phyloP scores from a whole-genome alignment of 148 eudicot species.

The Fagopyrum homotropicum region DNA sequence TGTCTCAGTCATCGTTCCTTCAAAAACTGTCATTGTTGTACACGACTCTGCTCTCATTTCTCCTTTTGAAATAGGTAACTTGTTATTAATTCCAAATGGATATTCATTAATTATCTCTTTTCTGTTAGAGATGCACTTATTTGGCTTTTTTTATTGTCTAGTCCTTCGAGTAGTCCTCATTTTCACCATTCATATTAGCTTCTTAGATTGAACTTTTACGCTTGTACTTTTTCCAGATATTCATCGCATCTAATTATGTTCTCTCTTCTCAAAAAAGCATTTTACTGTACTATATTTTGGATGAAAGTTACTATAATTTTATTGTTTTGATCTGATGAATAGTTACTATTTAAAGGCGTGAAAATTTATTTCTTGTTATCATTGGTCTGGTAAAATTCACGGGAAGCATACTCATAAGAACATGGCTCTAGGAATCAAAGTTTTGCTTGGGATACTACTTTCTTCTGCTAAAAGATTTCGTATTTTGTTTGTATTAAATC shows the following conservation, averaged over 20 bases:
- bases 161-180: not conserved
- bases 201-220: not conserved
- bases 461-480: not conserved
- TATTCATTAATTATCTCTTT: not conserved
- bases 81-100: not conserved
- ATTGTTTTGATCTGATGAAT: not conserved
- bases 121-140: not conserved
- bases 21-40: slow-evolving; percentile 69
- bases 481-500: not conserved
- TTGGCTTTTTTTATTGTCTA: not conserved
- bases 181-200: not conserved
- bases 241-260: not conserved
- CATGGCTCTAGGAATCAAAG: not conserved
- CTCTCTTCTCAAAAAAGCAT: not conserved
- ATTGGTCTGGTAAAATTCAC: no score
- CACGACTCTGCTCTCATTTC: slow-evolving; percentile 57
- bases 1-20: slow-evolving; percentile 59
- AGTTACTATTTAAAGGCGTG: not conserved
- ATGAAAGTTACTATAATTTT: not conserved
- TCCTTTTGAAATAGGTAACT: slow-evolving; percentile 56
- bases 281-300: not conserved
- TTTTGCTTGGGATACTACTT: not conserved
- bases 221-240: not conserved
- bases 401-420: no score
- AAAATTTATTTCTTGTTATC: not conserved